Base-by-base conservation (phyloP, 2,329 filamentous ascomycete species). In the Fusarium denticulatum region DNA sequence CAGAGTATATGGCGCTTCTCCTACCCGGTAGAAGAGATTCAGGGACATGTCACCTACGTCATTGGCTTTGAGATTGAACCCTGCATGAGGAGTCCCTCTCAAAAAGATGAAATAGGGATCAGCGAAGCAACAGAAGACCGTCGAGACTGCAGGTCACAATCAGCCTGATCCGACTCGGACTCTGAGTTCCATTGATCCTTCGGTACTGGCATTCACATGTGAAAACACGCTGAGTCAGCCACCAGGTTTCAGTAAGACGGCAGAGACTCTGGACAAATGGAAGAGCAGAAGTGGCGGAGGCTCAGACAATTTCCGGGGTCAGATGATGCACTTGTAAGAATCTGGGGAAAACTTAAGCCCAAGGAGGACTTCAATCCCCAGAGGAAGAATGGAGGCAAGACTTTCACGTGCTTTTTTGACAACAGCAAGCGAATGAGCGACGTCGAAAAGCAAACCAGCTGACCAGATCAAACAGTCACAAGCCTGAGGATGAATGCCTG, bases 301-400 rank as follows among this genome's bases (percentile, higher is more conserved):
- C 65, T 70, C 60, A 71, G 61, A 49, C 70, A 39, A 40, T 62
- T 67, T 61, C 57, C 20, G 58, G 71, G 71, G 67, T 74, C 71
- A 74, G 59, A 74, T 74, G 71, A 74, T 74, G 58, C 67, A 74
- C 47, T 50, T 74, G 71, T 60, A 60, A 39, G 64, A 74, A 74
- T 74, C 67, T 34, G 71, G 71, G 71, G 71, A 74, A 73, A 70
- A 71, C 62, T 67, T 64, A 74, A 74, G 56, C 28, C 37, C 39
- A 30, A 37, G 49, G 55, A 65, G 64, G 39, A 62, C 46, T 62
- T 32, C 24, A 34, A 34, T 60, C 67, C 49, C 67, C 47, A 60
- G 58, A 50, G 26, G 32, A 43, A 56, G 39, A 49, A 49, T 57
- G 37, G 49, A 66, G 55, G 46, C 36, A 24, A 34, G 42, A 62